phyloP scores from a whole-genome alignment of 257 asterid genomes.

The Cordia subcordata region DNA sequence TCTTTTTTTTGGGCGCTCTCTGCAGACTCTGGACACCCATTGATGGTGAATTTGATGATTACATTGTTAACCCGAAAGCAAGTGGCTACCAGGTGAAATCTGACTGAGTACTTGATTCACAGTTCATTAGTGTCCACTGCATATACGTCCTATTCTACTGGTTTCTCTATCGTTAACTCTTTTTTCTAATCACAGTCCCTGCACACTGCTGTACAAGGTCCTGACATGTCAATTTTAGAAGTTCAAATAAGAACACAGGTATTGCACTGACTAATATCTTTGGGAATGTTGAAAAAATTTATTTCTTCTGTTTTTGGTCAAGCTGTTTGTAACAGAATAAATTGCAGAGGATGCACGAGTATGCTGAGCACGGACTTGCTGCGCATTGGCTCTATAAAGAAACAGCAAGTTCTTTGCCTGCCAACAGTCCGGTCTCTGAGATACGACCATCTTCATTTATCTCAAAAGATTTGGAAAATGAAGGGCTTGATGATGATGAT shows the following conservation, averaged over 20 bases:
- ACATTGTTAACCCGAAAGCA: conserved; percentile 91
- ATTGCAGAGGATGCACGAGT: conserved; percentile 85
- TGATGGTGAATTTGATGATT: conserved; percentile 91
- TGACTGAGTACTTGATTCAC: neutral
- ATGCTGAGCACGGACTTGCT: conserved; percentile 96
- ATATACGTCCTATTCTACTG: conserved; percentile 4
- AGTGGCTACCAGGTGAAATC: conserved; percentile 94
- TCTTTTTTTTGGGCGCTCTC: conserved; percentile 11
- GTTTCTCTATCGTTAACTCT: conserved; percentile 19
- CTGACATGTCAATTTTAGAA: conserved; percentile 85
- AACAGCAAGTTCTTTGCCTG: conserved; percentile 56
- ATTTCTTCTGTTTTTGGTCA: conserved; percentile 2
- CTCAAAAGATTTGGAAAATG: conserved; percentile 51
- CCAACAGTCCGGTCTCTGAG: conserved; percentile 48
- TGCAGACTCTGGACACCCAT: conserved; percentile 90
- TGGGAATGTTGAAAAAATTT: neutral
- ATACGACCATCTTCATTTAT: conserved; percentile 32
- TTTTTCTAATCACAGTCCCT: conserved; percentile 57
- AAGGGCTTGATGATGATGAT: conserved; percentile 44
- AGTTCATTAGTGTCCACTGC: neutral
- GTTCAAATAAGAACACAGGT: conserved; percentile 98
- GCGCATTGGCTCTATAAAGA: conserved; percentile 99
- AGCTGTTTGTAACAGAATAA: conserved; percentile 9
- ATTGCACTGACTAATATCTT: conserved; percentile 4
- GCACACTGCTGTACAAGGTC: conserved; percentile 94